These are phyloP conservation scores for Sarocladium oryzae DNA, from an alignment of 2,329 filamentous ascomycete species.

Conservation along the genomic window DNA sequence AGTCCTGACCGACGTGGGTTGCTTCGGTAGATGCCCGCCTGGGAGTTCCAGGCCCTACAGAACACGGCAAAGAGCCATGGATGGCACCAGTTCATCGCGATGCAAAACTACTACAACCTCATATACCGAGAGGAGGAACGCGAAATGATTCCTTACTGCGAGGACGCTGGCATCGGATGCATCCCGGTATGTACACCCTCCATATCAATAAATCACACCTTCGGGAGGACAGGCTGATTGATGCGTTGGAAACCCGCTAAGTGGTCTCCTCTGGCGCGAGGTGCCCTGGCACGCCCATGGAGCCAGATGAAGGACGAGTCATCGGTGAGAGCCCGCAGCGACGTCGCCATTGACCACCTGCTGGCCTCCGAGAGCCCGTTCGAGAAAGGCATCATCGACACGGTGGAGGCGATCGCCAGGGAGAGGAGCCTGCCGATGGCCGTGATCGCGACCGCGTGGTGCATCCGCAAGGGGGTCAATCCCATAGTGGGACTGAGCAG, in stretches of 20 bases:
- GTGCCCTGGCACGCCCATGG: constrained; percentile 7
- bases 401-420: constrained; percentile 40
- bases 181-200: constrained; percentile 22
- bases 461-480: constrained; percentile 43
- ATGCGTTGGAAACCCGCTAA: no score
- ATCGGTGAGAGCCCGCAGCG: background rate
- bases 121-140: constrained; percentile 52
- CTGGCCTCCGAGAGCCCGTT: background rate
- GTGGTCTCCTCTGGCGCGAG: constrained; percentile 13
- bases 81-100: constrained; percentile 51
- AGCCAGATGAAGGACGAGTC: constrained; percentile 23
- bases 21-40: constrained; percentile 35
- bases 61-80: constrained; percentile 44
- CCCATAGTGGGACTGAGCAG: constrained; percentile 58
- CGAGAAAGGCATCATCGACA: constrained; percentile 9
- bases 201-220: background rate
- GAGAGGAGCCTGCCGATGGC: constrained; percentile 54
- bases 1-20: no score
- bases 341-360: background rate
- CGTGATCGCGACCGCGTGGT: constrained; percentile 59
- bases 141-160: constrained; percentile 36
- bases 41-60: constrained; percentile 44
- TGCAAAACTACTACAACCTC: constrained; percentile 51
- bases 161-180: constrained; percentile 33
- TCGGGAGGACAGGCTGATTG: no score